Conservation (phyloP, 1,284 basidiomycete genomes). For the Malassezia psittaci region DNA sequence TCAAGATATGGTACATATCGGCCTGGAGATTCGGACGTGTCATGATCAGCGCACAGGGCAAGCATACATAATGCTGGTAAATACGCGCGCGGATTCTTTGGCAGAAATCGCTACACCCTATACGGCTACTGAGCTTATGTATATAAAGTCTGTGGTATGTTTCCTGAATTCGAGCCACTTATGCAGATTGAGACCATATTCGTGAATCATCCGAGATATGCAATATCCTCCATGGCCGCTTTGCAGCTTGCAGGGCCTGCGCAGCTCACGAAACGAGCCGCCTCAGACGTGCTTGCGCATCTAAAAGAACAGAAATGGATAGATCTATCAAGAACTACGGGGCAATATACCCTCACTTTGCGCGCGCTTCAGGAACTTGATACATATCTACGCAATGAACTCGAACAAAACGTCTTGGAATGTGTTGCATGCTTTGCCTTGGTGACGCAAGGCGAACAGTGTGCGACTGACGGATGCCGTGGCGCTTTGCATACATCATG, state of each 20-base stretch:
- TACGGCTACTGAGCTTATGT: constrained; percentile 26
- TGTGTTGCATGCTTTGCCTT: constrained; percentile 13
- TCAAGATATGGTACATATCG: constrained; percentile 14
- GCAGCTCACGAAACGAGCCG: constrained; percentile 15
- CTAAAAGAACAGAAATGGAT: constrained; percentile 14
- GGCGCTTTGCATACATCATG: constrained; percentile 15
- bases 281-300: constrained; percentile 10
- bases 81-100: constrained; percentile 30
- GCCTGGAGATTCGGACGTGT: constrained; percentile 29
- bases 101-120: constrained; percentile 36
- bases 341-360: constrained; percentile 7
- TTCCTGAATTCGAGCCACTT: not conserved
- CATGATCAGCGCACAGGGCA: constrained; percentile 22
- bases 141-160: constrained; percentile 28
- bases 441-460: constrained; percentile 14
- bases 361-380: constrained; percentile 16
- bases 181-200: constrained; percentile 5
- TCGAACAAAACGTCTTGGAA: constrained; percentile 9
- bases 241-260: constrained; percentile 10
- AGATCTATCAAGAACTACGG: not conserved
- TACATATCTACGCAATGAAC: constrained; percentile 12
- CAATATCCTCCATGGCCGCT: constrained; percentile 12
- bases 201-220: not conserved
- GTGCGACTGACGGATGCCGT: constrained; percentile 4
- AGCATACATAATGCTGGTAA: constrained; percentile 27